These are phyloP conservation scores for Terana coerulea DNA, from an alignment of 768 basidiomycete species.

Conservation along the genomic window DNA sequence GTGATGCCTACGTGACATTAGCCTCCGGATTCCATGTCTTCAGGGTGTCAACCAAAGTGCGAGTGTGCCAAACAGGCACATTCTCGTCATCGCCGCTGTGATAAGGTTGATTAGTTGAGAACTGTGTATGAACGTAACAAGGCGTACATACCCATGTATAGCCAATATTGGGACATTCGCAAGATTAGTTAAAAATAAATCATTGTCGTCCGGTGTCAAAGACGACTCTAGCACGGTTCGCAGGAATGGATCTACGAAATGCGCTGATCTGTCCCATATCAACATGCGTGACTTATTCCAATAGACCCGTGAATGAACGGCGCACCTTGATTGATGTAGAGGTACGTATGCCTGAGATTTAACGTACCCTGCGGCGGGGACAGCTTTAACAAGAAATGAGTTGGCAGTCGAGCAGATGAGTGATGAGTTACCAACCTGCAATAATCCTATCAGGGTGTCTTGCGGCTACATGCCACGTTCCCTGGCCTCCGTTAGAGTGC, in stretches of 20 bases:
- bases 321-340: conserved; percentile 57
- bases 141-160: conserved; percentile 63
- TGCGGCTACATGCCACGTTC: conserved; percentile 75
- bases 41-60: conserved; percentile 58
- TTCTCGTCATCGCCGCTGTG: conserved; percentile 75
- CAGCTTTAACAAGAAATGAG: conserved; percentile 35
- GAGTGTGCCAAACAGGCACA: conserved; percentile 83
- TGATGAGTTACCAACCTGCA: conserved; percentile 41
- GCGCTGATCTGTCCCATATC: conserved; percentile 47
- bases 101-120: not conserved
- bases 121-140: not conserved
- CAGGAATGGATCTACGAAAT: conserved; percentile 74
- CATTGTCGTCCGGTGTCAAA: conserved; percentile 83
- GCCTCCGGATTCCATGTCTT: conserved; percentile 51
- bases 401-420: not conserved
- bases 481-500: conserved; percentile 93
- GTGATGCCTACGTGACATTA: conserved; percentile 45
- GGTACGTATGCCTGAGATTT: conserved; percentile 88
- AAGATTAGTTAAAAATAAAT: conserved; percentile 78
- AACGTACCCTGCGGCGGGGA: conserved; percentile 80
- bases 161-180: conserved; percentile 66
- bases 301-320: not conserved
- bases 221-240: conserved; percentile 71
- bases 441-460: conserved; percentile 74
- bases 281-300: not conserved